Conservation (phyloP, 2,329 filamentous ascomycete species). For the Penicillium sp. region DNA sequence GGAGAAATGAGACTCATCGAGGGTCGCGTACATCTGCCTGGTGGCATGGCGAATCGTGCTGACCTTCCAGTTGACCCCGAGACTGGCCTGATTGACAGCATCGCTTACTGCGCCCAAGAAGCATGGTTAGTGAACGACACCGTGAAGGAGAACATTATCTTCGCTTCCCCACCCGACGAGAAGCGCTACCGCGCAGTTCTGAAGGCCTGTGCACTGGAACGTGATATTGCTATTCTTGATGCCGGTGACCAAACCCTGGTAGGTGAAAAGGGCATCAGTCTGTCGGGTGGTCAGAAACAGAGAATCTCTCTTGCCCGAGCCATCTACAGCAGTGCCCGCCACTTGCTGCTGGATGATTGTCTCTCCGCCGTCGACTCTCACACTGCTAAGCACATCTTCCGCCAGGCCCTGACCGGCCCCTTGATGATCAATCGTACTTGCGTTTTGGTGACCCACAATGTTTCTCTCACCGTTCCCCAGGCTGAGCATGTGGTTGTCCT, state of each 20-base stretch:
- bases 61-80: conserved; percentile 78
- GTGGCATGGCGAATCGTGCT: conserved; percentile 74
- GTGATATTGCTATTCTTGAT: conserved; percentile 89
- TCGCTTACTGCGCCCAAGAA: conserved; percentile 95
- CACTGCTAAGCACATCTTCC: conserved; percentile 97
- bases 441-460: conserved; percentile 93
- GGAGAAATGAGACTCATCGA: conserved; percentile 90
- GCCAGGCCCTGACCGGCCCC: conserved; percentile 83
- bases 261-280: conserved; percentile 93
- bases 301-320: conserved; percentile 95
- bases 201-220: conserved; percentile 84
- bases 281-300: conserved; percentile 97
- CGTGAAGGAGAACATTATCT: conserved; percentile 94
- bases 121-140: conserved; percentile 96
- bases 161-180: conserved; percentile 77
- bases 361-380: conserved; percentile 96
- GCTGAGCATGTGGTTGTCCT: conserved; percentile 80
- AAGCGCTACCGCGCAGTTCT: conserved; percentile 85
- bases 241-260: conserved; percentile 90
- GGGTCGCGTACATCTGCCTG: conserved; percentile 81
- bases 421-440: conserved; percentile 88
- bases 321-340: conserved; percentile 90
- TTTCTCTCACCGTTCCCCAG: conserved; percentile 78
- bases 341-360: conserved; percentile 90
- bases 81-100: conserved; percentile 83